Conservation (phyloP, 495 filamentous ascomycete species). For the Lophiotrema nucula region DNA sequence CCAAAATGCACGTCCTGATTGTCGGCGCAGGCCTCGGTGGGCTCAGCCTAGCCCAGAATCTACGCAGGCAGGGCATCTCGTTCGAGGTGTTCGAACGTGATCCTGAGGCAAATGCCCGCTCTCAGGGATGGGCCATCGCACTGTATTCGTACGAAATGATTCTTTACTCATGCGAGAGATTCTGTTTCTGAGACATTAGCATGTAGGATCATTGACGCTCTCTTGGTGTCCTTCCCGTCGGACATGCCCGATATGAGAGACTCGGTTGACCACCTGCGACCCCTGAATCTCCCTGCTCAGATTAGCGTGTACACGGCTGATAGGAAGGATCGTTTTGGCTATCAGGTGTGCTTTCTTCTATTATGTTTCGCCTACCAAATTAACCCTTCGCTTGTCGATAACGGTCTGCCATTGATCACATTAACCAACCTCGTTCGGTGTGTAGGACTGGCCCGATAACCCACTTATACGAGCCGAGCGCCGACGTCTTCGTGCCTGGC, state of each 20-base stretch:
- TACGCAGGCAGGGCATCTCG: constrained; percentile 10
- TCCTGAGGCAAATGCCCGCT: not conserved
- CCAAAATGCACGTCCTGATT: constrained; percentile 11
- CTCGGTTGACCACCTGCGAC: too few species aligned
- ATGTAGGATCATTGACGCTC: constrained; percentile 1
- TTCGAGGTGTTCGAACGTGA: constrained; percentile 13
- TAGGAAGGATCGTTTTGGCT: too few species aligned
- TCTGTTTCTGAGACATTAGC: not conserved
- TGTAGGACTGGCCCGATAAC: too few species aligned
- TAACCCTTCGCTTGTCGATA: too few species aligned
- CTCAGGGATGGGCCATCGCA: constrained; percentile 12
- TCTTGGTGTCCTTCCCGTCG: not conserved
- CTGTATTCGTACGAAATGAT: constrained; percentile 1
- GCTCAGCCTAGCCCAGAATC: constrained; percentile 5
- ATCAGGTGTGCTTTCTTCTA: too few species aligned
- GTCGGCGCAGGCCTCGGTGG: constrained; percentile 7
- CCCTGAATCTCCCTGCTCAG: too few species aligned
- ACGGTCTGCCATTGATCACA: too few species aligned
- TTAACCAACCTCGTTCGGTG: too few species aligned
- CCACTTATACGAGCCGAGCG: constrained; percentile 9
- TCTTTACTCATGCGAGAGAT: not conserved
- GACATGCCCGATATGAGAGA: constrained; percentile 13
- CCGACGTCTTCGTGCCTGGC: not conserved
- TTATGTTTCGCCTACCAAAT: too few species aligned
- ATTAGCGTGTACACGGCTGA: too few species aligned